These are phyloP conservation scores for Obelidium mucronatum DNA, from an alignment of 192 early-diverging fungal species.

Conservation along the genomic window DNA sequence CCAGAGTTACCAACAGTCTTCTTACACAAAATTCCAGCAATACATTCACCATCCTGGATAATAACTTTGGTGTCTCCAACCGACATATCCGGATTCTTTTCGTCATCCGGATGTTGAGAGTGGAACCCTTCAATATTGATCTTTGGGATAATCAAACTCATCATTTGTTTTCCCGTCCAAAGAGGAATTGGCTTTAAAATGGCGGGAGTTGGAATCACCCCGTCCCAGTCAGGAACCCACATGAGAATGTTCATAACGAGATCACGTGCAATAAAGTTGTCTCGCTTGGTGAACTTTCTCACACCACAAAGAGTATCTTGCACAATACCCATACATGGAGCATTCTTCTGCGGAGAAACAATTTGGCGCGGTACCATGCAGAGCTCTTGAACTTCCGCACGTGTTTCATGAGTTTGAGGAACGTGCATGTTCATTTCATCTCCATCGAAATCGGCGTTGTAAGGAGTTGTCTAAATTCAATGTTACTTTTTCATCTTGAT, in stretches of 20 bases:
- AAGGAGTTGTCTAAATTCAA: constrained; percentile 76
- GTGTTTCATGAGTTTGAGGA: constrained; percentile 95
- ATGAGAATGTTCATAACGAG: constrained; percentile 95
- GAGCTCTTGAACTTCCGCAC: constrained; percentile 93
- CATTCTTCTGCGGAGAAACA: constrained; percentile 96
- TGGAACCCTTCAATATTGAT: constrained; percentile 88
- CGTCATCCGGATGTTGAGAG: constrained; percentile 76
- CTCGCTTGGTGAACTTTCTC: constrained; percentile 93
- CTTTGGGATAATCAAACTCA: constrained; percentile 91
- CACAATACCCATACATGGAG: constrained; percentile 99
- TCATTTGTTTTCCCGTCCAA: constrained; percentile 98
- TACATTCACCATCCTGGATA: constrained; percentile 90
- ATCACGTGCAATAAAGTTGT: constrained; percentile 86
- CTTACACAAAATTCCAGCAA: constrained; percentile 96
- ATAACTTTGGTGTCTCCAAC: constrained; percentile 91
- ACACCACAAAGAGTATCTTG: constrained; percentile 98
- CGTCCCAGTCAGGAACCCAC: constrained; percentile 98
- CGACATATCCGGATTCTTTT: constrained; percentile 66
- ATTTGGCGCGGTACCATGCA: constrained; percentile 99
- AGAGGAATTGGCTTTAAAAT: constrained; percentile 95
- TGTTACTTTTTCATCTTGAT: not conserved
- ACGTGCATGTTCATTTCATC: constrained; percentile 99
- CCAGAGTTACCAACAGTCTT: constrained; percentile 88
- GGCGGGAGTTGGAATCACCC: constrained; percentile 87
- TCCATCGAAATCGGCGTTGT: constrained; percentile 99